phyloP scores from a whole-genome alignment of 257 asterid species.

The Solanum chilense region DNA sequence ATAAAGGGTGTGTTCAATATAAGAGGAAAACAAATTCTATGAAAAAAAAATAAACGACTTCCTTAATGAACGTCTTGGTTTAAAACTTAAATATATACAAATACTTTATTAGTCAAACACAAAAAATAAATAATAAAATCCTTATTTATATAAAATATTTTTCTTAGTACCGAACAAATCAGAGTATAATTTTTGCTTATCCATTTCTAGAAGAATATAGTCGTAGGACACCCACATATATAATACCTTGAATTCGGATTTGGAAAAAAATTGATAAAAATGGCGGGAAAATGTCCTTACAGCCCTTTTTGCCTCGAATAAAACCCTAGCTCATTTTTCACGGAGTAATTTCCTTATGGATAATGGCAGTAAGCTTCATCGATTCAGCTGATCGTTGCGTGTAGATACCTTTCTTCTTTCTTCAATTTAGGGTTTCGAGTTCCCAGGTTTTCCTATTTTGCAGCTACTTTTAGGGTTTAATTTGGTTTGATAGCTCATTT shows the following conservation, averaged over 20 bases:
- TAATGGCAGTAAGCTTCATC: background rate
- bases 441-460: background rate
- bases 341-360: background rate
- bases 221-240: background rate
- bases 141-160: too few species aligned
- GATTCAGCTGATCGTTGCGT: background rate
- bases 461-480: background rate
- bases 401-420: background rate
- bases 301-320: slow-evolving; percentile 1
- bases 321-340: slow-evolving; percentile 9
- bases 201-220: background rate
- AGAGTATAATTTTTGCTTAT: background rate
- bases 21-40: background rate
- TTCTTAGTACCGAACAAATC: accelerated
- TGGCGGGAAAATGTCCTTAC: slow-evolving; percentile 43
- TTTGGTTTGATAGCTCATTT: background rate
- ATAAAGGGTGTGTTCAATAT: background rate
- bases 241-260: background rate
- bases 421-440: background rate
- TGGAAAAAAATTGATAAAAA: background rate
- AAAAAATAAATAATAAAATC: too few species aligned
- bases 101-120: too few species aligned
- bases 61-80: background rate
- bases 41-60: too few species aligned
- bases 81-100: too few species aligned